Conservation (phyloP, 2,329 filamentous ascomycete species). For the Colletotrichum acutatum region DNA sequence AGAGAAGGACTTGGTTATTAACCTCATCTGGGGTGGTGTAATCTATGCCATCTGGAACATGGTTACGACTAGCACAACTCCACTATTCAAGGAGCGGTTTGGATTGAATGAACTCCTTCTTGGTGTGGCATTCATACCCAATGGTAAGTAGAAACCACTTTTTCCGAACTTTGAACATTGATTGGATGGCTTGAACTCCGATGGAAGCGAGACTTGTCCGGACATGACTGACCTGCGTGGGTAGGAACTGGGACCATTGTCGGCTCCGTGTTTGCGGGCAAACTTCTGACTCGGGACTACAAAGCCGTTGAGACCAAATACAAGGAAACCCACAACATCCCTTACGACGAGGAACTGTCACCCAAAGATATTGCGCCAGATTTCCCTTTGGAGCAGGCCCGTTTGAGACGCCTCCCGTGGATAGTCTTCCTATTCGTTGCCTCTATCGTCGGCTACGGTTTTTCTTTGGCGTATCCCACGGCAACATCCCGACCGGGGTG, state of each 20-base stretch:
- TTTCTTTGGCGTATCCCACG: constrained; percentile 40
- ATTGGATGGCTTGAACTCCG: not conserved
- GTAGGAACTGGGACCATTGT: constrained; percentile 50
- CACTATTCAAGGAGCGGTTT: constrained; percentile 45
- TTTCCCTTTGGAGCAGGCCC: constrained; percentile 55
- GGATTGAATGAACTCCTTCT: constrained; percentile 39
- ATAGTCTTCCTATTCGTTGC: constrained; percentile 42
- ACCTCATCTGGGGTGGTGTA: constrained; percentile 52
- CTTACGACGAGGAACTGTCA: constrained; percentile 42
- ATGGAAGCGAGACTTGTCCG: not conserved
- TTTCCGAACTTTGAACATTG: not conserved
- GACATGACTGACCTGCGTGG: constrained; percentile 5
- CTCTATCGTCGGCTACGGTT: constrained; percentile 51
- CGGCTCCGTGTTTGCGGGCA: constrained; percentile 53
- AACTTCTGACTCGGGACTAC: constrained; percentile 52
- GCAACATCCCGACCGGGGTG: constrained; percentile 36
- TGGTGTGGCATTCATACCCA: constrained; percentile 43
- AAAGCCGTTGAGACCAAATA: constrained; percentile 38
- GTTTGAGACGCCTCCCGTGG: constrained; percentile 52
- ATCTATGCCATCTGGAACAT: constrained; percentile 57
- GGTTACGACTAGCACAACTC: constrained; percentile 55
- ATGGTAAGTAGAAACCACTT: constrained; percentile 32
- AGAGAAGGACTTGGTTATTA: constrained; percentile 55
- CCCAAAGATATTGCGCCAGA: constrained; percentile 42
- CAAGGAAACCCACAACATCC: constrained; percentile 32